Evolutionary conservation across 164 flowering plant species (phyloP).

Genomic region (Hamamelis virginiana): DNA sequence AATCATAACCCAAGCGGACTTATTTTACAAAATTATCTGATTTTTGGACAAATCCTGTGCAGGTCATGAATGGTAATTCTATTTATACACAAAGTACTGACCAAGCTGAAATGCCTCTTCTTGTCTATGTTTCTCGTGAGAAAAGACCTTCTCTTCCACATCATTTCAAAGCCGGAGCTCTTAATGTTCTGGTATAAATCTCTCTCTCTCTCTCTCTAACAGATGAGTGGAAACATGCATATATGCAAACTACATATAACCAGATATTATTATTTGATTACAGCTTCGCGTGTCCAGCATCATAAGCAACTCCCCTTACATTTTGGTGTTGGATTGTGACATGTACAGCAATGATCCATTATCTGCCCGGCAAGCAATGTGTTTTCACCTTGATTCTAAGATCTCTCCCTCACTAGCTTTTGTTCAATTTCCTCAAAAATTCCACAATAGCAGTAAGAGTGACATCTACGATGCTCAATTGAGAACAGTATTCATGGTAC

Average conservation of each 20-base stretch:
- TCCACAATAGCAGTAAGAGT: constrained; percentile 22
- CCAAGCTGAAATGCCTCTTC: constrained; percentile 15
- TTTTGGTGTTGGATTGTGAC: constrained; percentile 38
- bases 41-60: not conserved
- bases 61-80: constrained; percentile 15
- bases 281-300: constrained; percentile 38
- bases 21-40: not conserved
- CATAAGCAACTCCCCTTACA: constrained; percentile 31
- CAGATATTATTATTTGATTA: not conserved
- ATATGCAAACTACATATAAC: too few species aligned
- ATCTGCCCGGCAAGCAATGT: constrained; percentile 36
- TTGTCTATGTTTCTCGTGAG: constrained; percentile 28
- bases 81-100: not conserved
- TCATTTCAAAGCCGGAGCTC: constrained; percentile 33
- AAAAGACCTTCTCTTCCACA: constrained; percentile 18
- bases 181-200: constrained; percentile 23
- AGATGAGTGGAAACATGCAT: not conserved
- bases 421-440: constrained; percentile 42
- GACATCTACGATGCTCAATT: constrained; percentile 31
- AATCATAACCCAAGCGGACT: too few species aligned
- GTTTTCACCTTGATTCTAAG: constrained; percentile 35
- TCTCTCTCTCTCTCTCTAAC: not conserved
- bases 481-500: constrained; percentile 14
- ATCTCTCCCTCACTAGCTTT: constrained; percentile 20
- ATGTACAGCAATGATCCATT: constrained; percentile 41